Evolutionary conservation across 2,329 filamentous ascomycete genomes (phyloP).

Genomic region (Fusarium napiforme): DNA sequence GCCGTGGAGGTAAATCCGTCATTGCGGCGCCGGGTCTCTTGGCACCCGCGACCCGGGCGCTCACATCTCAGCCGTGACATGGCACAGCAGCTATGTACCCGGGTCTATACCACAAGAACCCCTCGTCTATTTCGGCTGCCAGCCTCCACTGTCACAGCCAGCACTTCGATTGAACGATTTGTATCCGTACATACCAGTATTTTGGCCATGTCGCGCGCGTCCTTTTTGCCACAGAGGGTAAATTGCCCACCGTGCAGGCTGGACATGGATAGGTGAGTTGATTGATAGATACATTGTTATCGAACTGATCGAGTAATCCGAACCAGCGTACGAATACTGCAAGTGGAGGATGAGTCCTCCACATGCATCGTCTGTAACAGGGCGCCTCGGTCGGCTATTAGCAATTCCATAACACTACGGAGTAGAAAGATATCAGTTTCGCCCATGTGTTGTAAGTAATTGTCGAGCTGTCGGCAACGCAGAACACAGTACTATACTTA

Average conservation of each 20-base stretch:
- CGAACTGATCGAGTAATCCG: slow-evolving; percentile 12
- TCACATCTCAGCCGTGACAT: slow-evolving; percentile 24
- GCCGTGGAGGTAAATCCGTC: slow-evolving; percentile 12
- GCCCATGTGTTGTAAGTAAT: not conserved
- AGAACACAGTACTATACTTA: not conserved
- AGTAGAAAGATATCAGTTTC: not conserved
- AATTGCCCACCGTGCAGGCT: slow-evolving; percentile 15
- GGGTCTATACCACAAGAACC: not conserved
- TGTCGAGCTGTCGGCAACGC: not conserved
- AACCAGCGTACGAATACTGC: not conserved
- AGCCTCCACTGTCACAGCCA: slow-evolving; percentile 6
- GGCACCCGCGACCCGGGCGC: slow-evolving; percentile 23
- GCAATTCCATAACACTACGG: not conserved
- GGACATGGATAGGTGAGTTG: not conserved
- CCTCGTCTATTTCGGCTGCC: slow-evolving; percentile 18
- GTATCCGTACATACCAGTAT: not conserved
- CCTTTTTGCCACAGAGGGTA: slow-evolving; percentile 28
- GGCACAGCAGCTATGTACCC: slow-evolving; percentile 15
- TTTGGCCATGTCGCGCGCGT: slow-evolving; percentile 11
- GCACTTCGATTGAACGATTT: not conserved
- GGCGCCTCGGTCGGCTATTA: slow-evolving; percentile 14
- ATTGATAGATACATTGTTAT: not conserved
- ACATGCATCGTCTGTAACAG: slow-evolving; percentile 1
- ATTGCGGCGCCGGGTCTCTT: slow-evolving; percentile 30
- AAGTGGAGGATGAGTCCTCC: slow-evolving; percentile 15